phyloP scores from a whole-genome alignment of 164 flowering plant genomes.

The Pachysandra terminalis region DNA sequence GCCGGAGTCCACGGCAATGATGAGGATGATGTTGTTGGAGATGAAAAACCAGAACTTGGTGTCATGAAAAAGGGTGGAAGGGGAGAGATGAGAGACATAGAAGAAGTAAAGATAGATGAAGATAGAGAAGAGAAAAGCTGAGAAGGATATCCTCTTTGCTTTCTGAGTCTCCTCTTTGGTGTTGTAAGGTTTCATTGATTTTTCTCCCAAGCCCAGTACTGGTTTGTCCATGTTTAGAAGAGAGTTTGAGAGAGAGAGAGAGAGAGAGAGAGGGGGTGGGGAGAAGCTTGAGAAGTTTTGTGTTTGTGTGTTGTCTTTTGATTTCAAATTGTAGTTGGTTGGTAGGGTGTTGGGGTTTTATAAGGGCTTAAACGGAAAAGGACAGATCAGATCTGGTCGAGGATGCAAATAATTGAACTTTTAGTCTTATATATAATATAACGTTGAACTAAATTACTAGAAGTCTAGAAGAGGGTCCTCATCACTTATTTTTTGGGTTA shows the following conservation, averaged over 20 bases:
- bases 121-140: conserved; percentile 32
- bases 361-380: too few relatives aligned
- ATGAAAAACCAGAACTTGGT: conserved; percentile 65
- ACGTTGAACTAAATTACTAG: too few relatives aligned
- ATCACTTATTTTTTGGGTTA: too few relatives aligned
- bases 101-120: conserved; percentile 29
- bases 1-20: conserved; percentile 50
- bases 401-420: too few relatives aligned
- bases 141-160: conserved; percentile 29
- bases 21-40: conserved; percentile 56
- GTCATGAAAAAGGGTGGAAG: conserved; percentile 34
- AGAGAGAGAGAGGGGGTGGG: too few relatives aligned
- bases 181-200: conserved; percentile 10
- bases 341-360: too few relatives aligned
- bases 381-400: too few relatives aligned
- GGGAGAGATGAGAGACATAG: conserved; percentile 36
- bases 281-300: too few relatives aligned
- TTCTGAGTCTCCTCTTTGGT: conserved; percentile 6
- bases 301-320: too few relatives aligned
- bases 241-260: not conserved
- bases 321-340: too few relatives aligned
- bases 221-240: conserved; percentile 10
- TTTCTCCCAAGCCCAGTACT: conserved; percentile 12
- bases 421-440: too few relatives aligned
- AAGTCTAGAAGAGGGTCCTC: too few relatives aligned